Evolutionary conservation across 2,329 filamentous ascomycete genomes (phyloP).

Genomic region (Colletotrichum tabaci): DNA sequence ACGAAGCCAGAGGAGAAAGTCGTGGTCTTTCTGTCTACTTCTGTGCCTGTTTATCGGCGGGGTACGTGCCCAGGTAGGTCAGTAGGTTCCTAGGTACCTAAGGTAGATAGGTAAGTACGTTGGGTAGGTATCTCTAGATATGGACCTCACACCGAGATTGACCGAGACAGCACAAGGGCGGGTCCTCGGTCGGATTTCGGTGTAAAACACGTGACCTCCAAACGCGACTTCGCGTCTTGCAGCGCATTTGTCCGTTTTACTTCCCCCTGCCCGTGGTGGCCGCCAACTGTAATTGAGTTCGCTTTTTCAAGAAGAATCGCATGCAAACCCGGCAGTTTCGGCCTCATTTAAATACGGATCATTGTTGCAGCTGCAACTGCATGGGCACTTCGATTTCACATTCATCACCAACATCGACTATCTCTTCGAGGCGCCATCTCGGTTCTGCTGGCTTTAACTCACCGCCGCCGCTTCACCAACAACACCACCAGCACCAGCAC

Average conservation of each 20-base stretch:
- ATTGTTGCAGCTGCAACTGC: neutral
- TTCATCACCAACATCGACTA: no score
- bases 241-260: conserved; percentile 4
- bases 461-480: neutral
- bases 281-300: neutral
- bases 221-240: conserved; percentile 27
- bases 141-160: neutral
- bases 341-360: neutral
- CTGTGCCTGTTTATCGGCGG: neutral
- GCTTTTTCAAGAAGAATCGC: neutral
- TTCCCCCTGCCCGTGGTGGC: neutral
- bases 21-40: no score
- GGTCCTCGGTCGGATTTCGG: neutral
- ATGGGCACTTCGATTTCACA: neutral
- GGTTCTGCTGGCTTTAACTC: neutral
- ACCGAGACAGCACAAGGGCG: neutral
- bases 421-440: neutral
- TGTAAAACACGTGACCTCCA: neutral
- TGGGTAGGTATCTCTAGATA: neutral
- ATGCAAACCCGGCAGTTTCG: no score
- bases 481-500: no score
- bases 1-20: no score
- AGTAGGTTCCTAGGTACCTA: neutral
- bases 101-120: no score
- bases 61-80: neutral